phyloP scores from a whole-genome alignment of 257 asterid genomes.

The Primulina huaijiensis region DNA sequence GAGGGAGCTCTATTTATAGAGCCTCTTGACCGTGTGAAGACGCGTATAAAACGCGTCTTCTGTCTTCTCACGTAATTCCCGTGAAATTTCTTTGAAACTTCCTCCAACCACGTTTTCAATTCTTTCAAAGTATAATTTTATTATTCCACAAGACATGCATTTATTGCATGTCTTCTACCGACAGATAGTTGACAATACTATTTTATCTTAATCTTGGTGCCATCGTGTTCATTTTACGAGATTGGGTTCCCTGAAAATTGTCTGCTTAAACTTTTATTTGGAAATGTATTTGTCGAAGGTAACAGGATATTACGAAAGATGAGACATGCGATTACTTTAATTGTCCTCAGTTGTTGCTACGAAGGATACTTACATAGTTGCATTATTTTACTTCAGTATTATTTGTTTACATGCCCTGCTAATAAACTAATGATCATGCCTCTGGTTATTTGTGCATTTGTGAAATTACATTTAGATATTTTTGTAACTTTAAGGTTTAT shows the following conservation, averaged over 20 bases:
- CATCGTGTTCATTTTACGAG: background rate
- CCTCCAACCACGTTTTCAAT: too few relatives aligned
- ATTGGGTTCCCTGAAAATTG: slow-evolving; percentile 4
- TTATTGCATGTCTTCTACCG: too few relatives aligned
- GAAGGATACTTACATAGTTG: background rate
- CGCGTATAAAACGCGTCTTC: too few relatives aligned
- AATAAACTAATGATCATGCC: background rate
- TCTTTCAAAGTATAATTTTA: too few relatives aligned
- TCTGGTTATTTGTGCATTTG: background rate
- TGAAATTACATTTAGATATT: background rate
- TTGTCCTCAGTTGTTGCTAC: background rate
- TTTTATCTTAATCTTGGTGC: background rate
- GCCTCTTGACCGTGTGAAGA: too few relatives aligned
- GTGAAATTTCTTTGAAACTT: too few relatives aligned
- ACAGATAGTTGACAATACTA: background rate
- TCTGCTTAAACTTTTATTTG: background rate
- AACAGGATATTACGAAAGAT: background rate
- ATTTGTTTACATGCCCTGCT: slow-evolving; percentile 5
- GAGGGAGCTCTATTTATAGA: too few relatives aligned
- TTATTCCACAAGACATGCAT: too few relatives aligned
- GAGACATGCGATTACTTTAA: background rate
- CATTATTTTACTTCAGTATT: background rate
- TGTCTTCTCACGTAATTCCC: too few relatives aligned
- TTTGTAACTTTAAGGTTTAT: background rate
- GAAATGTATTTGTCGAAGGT: background rate